Base-by-base conservation (phyloP, 148 eudicot genomes). In the Cornus kousa region DNA sequence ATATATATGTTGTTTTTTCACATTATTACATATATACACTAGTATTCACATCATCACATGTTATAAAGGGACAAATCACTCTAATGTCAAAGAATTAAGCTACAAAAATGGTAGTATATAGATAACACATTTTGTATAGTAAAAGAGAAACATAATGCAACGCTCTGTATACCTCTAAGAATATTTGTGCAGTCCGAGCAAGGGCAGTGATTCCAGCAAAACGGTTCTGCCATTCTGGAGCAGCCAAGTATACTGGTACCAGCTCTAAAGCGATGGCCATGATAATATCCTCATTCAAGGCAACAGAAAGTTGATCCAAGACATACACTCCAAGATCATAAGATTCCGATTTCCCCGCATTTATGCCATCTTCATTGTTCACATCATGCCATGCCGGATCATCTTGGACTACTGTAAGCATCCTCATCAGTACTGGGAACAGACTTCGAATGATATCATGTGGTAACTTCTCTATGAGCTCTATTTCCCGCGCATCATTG, bases 191-290 rank as follows among this genome's bases (percentile, higher is more conserved):
- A 76, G 92, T 94, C 78, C 89, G 97, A 5, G 98, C 93, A 72
- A 94, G 90, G 39, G 91, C 90, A 78, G 92, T 94, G 39, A 94
- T 87, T 0, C 97, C 98, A 4, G 98, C 98, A 68, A 89, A 94
- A 73, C 84, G 98, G 72, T 89, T 92, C 82, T 92, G 97, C 98
- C 98, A 94, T 79, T 92, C 93, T 5, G 92, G 97, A 70, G 98
- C 97, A 71, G 91, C 86, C 88, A 94, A 82, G 66, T 86, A 94
- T 23, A 79, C 88, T 2, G 94, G 94, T 70, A 92, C 74, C 68
- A 85, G 83, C 79, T 91, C 93, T 0, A 93, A 94, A 0, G 98
- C 98, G n/a, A 94, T 97, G 0, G 97, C 95, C 33, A 94, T 97
- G 69, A 94, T 88, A 1, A 97, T 88, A 68, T 92, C 92, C 2